phyloP scores from a whole-genome alignment of 148 eudicot genomes.

The Hydrangea macrophylla region DNA sequence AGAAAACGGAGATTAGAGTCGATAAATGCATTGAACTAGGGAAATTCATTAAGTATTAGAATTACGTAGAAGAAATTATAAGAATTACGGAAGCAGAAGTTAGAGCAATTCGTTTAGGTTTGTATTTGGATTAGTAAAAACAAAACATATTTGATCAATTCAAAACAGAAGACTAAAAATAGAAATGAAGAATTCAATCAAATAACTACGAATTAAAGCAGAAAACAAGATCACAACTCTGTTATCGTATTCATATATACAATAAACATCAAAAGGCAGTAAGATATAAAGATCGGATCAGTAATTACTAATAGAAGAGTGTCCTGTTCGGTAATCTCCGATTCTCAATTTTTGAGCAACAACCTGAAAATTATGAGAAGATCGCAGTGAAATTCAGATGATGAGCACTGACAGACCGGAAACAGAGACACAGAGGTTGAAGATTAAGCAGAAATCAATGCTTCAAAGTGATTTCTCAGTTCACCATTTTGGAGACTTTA shows the following conservation, averaged over 20 bases:
- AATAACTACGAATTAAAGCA: neutral
- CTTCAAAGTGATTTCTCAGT: neutral
- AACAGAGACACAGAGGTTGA: neutral
- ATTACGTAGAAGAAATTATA: neutral
- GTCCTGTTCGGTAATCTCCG: conserved; percentile 88
- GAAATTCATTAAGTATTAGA: neutral
- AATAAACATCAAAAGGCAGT: neutral
- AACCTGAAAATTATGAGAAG: conserved; percentile 35
- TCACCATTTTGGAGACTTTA: conserved; percentile 9
- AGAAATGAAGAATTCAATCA: neutral
- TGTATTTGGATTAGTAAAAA: neutral
- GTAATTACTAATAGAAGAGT: conserved; percentile 72
- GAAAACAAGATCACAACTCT: neutral
- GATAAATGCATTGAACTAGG: too few species aligned
- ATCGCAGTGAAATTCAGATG: neutral
- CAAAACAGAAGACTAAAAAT: neutral
- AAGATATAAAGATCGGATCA: neutral
- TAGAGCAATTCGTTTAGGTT: too few species aligned
- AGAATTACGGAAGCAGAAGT: neutral
- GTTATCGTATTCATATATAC: neutral
- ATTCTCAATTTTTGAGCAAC: conserved; percentile 72
- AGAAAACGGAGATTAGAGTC: neutral
- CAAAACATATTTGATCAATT: too few species aligned
- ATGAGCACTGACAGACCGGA: neutral
- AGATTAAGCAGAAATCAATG: neutral